phyloP scores from a whole-genome alignment of 495 filamentous ascomycete species.

The Friedmanniomyces simplex region DNA sequence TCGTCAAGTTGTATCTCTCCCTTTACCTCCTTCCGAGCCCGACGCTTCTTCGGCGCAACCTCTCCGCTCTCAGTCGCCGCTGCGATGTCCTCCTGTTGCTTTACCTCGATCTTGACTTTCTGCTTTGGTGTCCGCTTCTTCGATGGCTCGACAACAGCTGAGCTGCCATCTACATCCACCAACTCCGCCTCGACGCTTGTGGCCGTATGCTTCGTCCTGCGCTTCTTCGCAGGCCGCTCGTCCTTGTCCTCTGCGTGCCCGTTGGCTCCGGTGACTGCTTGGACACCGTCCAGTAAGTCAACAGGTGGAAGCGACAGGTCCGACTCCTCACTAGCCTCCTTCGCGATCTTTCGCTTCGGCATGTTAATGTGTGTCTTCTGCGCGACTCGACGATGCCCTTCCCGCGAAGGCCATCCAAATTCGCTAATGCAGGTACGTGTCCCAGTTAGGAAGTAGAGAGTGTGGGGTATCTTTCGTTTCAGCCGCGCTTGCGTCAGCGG shows the following conservation, averaged over 20 bases:
- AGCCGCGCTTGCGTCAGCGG: background rate
- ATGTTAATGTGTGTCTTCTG: background rate
- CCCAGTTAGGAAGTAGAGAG: background rate
- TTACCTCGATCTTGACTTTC: slow-evolving; percentile 5
- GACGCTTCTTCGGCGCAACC: slow-evolving; percentile 2
- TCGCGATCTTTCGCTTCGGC: slow-evolving; percentile 4
- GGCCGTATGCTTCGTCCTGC: background rate
- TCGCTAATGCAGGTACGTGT: slow-evolving; percentile 3
- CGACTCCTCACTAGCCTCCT: background rate
- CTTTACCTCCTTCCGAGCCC: slow-evolving; percentile 6
- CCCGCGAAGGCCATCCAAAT: background rate
- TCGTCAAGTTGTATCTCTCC: slow-evolving; percentile 4
- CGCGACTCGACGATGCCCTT: background rate
- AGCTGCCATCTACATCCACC: background rate
- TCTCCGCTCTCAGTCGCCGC: background rate
- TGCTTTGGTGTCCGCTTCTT: background rate
- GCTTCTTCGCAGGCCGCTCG: slow-evolving; percentile 6
- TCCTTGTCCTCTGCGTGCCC: background rate
- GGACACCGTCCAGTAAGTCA: slow-evolving; percentile 6
- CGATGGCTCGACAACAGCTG: background rate
- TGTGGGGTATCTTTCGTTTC: background rate
- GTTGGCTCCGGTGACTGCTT: background rate
- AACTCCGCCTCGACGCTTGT: background rate
- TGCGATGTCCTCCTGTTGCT: background rate
- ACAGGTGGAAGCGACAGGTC: slow-evolving; percentile 13